These are phyloP conservation scores for Teunomyces funiuensis DNA, from an alignment of 805 yeast species.

Conservation along the genomic window DNA sequence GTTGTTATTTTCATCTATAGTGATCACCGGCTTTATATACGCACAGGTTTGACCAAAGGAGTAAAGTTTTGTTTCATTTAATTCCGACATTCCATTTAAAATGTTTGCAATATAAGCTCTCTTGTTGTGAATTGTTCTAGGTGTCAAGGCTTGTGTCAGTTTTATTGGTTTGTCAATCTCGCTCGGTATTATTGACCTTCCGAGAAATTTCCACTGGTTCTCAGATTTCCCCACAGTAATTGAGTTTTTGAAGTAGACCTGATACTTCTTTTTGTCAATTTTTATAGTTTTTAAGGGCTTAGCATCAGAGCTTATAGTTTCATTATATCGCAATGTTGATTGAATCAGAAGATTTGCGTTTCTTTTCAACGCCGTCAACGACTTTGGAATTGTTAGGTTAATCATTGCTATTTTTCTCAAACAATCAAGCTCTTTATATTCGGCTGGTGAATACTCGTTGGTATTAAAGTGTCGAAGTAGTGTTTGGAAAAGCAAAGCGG, in stretches of 20 bases:
- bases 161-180: slow-evolving; percentile 20
- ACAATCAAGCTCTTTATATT: slow-evolving; percentile 19
- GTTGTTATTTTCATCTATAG: slow-evolving; percentile 5
- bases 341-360: slow-evolving; percentile 27
- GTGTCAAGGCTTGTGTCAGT: slow-evolving; percentile 15
- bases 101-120: slow-evolving; percentile 20
- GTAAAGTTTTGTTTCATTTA: slow-evolving; percentile 22
- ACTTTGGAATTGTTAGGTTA: slow-evolving; percentile 24
- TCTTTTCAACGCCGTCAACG: slow-evolving; percentile 25
- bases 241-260: slow-evolving; percentile 21
- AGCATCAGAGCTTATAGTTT: slow-evolving; percentile 15
- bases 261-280: slow-evolving; percentile 13
- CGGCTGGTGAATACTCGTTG: slow-evolving; percentile 2
- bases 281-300: slow-evolving; percentile 16
- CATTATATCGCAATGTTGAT: slow-evolving; percentile 27
- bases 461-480: slow-evolving; percentile 22
- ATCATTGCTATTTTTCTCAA: slow-evolving; percentile 22
- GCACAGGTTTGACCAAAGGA: slow-evolving; percentile 31
- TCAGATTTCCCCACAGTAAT: slow-evolving; percentile 29
- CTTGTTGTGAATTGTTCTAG: slow-evolving; percentile 23
- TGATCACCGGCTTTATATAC: slow-evolving; percentile 15
- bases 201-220: slow-evolving; percentile 35
- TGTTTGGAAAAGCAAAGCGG: slow-evolving; percentile 24
- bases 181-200: slow-evolving; percentile 25
- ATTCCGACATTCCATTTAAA: slow-evolving; percentile 15